Evolutionary conservation across 1,139 yeast species (phyloP), one percentile per base, ranked within the genome.

Genomic region (Eremothecium gossypii): DNA sequence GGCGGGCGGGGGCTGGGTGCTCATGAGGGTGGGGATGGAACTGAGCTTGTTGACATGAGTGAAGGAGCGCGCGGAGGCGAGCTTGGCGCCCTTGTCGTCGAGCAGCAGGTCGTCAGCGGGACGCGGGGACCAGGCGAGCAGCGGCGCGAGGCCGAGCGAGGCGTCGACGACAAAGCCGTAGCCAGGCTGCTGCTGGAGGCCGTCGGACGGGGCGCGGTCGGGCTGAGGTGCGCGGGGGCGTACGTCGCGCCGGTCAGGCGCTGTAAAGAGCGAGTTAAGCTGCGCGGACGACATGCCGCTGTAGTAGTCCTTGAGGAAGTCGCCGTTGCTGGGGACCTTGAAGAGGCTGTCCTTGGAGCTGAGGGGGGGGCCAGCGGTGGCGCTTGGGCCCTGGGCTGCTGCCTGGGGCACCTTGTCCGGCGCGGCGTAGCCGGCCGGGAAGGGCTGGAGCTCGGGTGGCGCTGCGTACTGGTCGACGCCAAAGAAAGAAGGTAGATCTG

Each of bases 101-200:
- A 34, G 14, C 5, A 34, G 11, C 4, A 23, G 11, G n/a, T n/a
- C 37, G 29, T 34, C 37, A 6, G n/a, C 27, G 10, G 37, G 27
- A 4, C 45, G 52, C 12, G 50, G 49, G 4, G 54, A 43, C 49
- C 55, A 49, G 11, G 50, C 58, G 34, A 60, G 39, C 30, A 60
- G 42, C 8, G 63, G 63, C 2, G 63, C 63, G 14, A 60, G 44
- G 2, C 64, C 63, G 23, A 59, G 46, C 2, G 63, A 58, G 7
- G 60, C 63, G 41, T 60, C 64, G 8, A 58, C 59, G 23, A 59
- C 52, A 35, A 51, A 57, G 30, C 52, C 53, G 40, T 50, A 45
- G 34, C 56, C 40, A 4, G n/a, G 29, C 39, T 26, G 41, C 42
- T 11, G 32, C 38, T 26, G 41, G 31, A 39, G 17, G 29, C 33